Conservation (phyloP, 1,284 basidiomycete genomes). For the Ceraceosorus guamensis region DNA sequence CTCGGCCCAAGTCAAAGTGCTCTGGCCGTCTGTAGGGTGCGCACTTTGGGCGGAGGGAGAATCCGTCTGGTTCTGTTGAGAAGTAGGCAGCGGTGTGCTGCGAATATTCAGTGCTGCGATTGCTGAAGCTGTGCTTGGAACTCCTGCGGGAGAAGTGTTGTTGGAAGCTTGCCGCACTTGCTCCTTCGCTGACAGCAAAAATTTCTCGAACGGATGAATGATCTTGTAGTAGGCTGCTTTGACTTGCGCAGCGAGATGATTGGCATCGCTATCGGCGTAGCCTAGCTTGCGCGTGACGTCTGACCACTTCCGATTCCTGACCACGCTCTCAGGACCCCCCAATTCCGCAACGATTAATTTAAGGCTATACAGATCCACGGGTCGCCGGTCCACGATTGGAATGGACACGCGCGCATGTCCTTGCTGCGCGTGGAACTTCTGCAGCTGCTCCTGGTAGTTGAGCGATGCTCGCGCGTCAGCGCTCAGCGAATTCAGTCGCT, state of each 20-base stretch:
- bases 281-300: slow-evolving; percentile 74
- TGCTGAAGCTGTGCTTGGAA: slow-evolving; percentile 17
- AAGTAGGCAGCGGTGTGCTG: neutral
- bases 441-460: slow-evolving; percentile 94
- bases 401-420: slow-evolving; percentile 67
- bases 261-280: slow-evolving; percentile 57
- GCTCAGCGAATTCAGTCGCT: slow-evolving; percentile 92
- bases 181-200: slow-evolving; percentile 56
- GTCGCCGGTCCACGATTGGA: slow-evolving; percentile 82
- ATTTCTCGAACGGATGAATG: slow-evolving; percentile 88
- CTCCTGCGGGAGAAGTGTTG: slow-evolving; percentile 14
- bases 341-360: slow-evolving; percentile 80
- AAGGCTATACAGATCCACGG: slow-evolving; percentile 85
- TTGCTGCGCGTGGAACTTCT: slow-evolving; percentile 55
- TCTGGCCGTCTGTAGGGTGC: no score
- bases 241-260: slow-evolving; percentile 75
- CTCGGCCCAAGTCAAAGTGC: no score
- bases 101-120: neutral
- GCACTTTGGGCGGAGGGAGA: no score
- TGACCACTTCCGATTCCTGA: slow-evolving; percentile 71
- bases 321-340: slow-evolving; percentile 66
- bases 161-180: slow-evolving; percentile 9
- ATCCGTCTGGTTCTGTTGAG: neutral
- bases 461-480: slow-evolving; percentile 91
- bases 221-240: slow-evolving; percentile 83